Conservation (phyloP, 305 asterid genomes). For the Rubia balearica region DNA sequence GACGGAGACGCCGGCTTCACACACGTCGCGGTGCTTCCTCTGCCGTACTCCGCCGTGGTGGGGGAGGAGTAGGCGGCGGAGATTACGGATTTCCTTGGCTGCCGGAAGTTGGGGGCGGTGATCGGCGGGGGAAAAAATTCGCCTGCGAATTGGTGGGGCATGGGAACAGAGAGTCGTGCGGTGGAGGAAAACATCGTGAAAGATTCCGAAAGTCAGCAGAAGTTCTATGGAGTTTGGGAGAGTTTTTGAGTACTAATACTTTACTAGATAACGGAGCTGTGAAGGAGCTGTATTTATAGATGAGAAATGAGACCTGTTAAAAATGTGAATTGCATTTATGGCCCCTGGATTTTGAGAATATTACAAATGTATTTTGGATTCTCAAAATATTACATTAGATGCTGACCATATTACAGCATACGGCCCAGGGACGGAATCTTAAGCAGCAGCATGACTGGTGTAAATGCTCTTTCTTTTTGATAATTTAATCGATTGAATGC, state of each 20-base stretch:
- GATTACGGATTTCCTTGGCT: conserved; percentile 2
- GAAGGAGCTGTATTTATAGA: conserved; percentile 8
- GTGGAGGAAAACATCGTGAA: conserved; percentile 16
- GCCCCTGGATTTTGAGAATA: neutral
- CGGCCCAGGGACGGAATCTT: neutral
- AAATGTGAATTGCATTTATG: neutral
- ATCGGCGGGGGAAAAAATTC: conserved; percentile 9
- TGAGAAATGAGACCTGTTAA: neutral
- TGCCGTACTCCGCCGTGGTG: conserved; percentile 12
- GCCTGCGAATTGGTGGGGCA: conserved; percentile 19
- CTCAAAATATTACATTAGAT: neutral
- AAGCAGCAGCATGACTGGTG: too few species aligned
- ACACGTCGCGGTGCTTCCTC: neutral
- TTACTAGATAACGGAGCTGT: neutral
- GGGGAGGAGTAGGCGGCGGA: conserved; percentile 18
- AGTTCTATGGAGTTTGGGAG: neutral
- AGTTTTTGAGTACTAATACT: neutral
- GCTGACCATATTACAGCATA: neutral
- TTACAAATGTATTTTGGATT: neutral
- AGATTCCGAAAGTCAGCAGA: neutral
- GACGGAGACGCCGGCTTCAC: conserved; percentile 14
- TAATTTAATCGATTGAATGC: too few species aligned
- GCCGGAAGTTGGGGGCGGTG: conserved; percentile 23
- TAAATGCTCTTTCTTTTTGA: too few species aligned
- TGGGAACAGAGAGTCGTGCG: conserved; percentile 9